Base-by-base conservation (phyloP, 768 basidiomycete genomes). In the Panus rudis region DNA sequence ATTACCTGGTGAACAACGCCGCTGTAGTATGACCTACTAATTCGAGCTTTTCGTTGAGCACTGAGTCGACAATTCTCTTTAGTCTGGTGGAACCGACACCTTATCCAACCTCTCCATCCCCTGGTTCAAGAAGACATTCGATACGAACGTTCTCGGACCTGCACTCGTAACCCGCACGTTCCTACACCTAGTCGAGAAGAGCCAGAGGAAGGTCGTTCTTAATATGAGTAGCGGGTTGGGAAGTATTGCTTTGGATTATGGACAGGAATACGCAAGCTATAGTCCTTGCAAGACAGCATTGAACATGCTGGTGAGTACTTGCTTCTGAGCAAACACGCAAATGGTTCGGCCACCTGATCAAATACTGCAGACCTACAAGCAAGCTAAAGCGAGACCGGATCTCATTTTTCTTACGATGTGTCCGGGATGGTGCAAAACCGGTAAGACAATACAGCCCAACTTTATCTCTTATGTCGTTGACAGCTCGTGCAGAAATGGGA, bases 1-100 rank as follows among this genome's bases (percentile, higher is more conserved):
- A 70, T 50, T 69, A 66, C 39, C 54, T 70, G 19, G 47, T 66
- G 43, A 70, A 68, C 53, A 68, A 66, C 39, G 65, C 67, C 3
- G 67, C 54, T 0, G 48, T 66, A 23, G 65, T 66, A 42, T 35
- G 66, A 55, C 13, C 5, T n/a, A n/a, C n/a, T n/a, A n/a, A n/a
- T n/a, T n/a, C n/a, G n/a, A n/a, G n/a, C n/a, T n/a, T n/a, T n/a
- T n/a, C n/a, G n/a, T n/a, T n/a, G n/a, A n/a, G n/a, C n/a, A n/a
- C n/a, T n/a, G n/a, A n/a, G n/a, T n/a, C n/a, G n/a, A n/a, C n/a
- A n/a, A n/a, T n/a, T n/a, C n/a, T n/a, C n/a, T n/a, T n/a, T n/a
- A n/a, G n/a, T n/a, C n/a, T n/a, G n/a, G n/a, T n/a, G n/a, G n/a
- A n/a, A n/a, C n/a, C n/a, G n/a, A n/a, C n/a, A n/a, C n/a, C n/a